Evolutionary conservation across 495 filamentous ascomycete genomes (phyloP), one percentile per base, ranked within the genome.

Genomic region (Podospora fimiseda): DNA sequence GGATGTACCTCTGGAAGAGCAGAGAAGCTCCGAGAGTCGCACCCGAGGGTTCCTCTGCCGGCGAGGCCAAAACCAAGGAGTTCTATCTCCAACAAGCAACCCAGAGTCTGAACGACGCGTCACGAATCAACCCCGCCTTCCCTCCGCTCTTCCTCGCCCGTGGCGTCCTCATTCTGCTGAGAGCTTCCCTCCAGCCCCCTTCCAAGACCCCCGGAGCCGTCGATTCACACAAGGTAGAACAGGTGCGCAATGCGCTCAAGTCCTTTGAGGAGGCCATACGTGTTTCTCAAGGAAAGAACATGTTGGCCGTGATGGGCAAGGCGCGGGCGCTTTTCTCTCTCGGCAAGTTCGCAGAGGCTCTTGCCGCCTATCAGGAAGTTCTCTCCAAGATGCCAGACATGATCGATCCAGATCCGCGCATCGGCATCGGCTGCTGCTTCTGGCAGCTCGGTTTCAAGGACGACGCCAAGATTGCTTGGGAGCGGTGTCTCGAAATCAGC

Each of bases 401-500:
- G 48, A 80, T 84, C n/a, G 94, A 98, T 60, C 93, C 93, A 3
- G 93, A 98, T 67, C 94, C 93, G 58, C 77, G 93, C 48, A 90
- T 98, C 56, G 93, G 93, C 42, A 85, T 98, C 58, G 93, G 93
- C 18, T 91, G 90, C 66, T 97, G 93, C 66, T 83, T 92, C 54
- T 98, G 93, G 93, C 88, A 92, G 62, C 76, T 97, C 11, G 90
- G 89, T 16, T 86, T 85, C 74, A 96, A 95, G 67, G 90, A 96
- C 22, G 88, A 95, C 59, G 94, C 94, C 11, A 89, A 86, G 60
- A 69, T 72, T 20, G 90, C 93, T 6, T 98, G 92, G 92, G 87
- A 95, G 64, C 78, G 93, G 56, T 80, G 86, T 13, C 67, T 98
- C 20, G 84, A 93, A 61, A 71, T 96, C 66, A 95, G 94, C 63